Evolutionary conservation across 768 basidiomycete genomes (phyloP).

Genomic region (Suillus bovinus): DNA sequence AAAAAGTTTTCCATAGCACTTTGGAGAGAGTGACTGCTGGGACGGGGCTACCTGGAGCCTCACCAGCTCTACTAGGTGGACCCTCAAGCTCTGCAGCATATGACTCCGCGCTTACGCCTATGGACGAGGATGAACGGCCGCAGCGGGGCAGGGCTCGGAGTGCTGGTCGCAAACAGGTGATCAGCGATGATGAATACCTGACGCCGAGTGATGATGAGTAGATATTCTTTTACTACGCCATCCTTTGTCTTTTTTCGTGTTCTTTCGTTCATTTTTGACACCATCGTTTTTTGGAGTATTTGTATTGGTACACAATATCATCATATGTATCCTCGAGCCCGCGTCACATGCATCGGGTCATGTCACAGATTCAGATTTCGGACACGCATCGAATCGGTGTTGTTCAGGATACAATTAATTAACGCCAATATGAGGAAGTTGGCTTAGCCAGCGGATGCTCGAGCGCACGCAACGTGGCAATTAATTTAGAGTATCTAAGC

Average conservation of each 20-base stretch:
- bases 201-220: slow-evolving; percentile 77
- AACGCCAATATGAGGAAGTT: too few species aligned
- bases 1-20: slow-evolving; percentile 77
- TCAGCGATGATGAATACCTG: slow-evolving; percentile 73
- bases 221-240: slow-evolving; percentile 23
- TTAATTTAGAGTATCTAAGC: too few species aligned
- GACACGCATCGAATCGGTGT: too few species aligned
- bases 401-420: too few species aligned
- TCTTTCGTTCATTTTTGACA: slow-evolving; percentile 5
- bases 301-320: slow-evolving; percentile 3
- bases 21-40: slow-evolving; percentile 66
- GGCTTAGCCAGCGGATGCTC: too few species aligned
- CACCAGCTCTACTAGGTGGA: slow-evolving; percentile 32
- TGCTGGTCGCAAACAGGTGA: slow-evolving; percentile 66
- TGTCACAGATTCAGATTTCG: too few species aligned
- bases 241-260: neutral
- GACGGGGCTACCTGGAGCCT: slow-evolving; percentile 75
- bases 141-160: slow-evolving; percentile 57
- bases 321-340: too few species aligned
- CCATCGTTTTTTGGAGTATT: neutral
- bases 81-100: slow-evolving; percentile 40
- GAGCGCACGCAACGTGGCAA: too few species aligned
- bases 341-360: too few species aligned
- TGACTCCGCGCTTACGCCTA: slow-evolving; percentile 72
- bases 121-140: slow-evolving; percentile 79